phyloP scores from a whole-genome alignment of 169 alveolate genomes.

The Plasmodium knowlesi region DNA sequence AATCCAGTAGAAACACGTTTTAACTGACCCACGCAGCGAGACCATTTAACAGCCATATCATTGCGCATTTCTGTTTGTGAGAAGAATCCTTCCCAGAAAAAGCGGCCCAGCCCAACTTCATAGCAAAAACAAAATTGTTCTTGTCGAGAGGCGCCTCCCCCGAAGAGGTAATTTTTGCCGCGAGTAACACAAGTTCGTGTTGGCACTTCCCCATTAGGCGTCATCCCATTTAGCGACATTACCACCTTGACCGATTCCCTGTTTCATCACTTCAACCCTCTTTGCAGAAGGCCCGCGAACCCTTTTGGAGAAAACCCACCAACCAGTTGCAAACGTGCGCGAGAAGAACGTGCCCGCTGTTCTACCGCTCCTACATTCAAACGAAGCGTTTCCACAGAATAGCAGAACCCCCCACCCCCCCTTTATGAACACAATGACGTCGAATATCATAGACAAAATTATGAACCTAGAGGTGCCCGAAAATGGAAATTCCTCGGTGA shows the following conservation, averaged over 20 bases:
- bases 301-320: not conserved
- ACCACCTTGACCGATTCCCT: not conserved
- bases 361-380: too few species aligned
- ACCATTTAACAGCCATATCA: not conserved
- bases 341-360: too few species aligned
- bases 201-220: too few species aligned
- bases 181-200: not conserved
- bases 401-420: not conserved
- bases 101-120: not conserved
- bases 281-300: not conserved
- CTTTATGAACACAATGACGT: not conserved
- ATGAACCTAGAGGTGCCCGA: slow-evolving; percentile 68
- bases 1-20: not conserved
- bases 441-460: slow-evolving; percentile 29
- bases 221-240: too few species aligned
- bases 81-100: not conserved
- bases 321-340: not conserved
- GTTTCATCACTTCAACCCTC: not conserved
- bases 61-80: not conserved
- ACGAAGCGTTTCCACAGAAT: too few species aligned
- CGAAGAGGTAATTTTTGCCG: not conserved
- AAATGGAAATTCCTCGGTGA: slow-evolving; percentile 68
- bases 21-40: not conserved
- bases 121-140: not conserved
- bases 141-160: not conserved